Conservation (phyloP, 305 asterid species). For the Fraxinus floribunda region DNA sequence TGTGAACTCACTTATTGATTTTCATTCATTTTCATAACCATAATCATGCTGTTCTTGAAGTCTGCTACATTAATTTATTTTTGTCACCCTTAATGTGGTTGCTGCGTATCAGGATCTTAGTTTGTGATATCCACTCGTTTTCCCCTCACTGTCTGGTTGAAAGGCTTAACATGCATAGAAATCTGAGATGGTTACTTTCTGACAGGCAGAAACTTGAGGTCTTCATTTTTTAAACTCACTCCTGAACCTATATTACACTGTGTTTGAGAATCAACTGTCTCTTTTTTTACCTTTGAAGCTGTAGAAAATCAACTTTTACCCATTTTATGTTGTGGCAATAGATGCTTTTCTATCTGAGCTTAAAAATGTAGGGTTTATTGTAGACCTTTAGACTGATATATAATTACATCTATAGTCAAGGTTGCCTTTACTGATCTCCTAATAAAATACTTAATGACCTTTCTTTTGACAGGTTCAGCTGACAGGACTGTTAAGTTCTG, state of each 20-base stretch:
- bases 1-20: background rate
- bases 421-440: constrained; percentile 13
- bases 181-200: background rate
- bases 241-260: background rate
- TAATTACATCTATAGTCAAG: constrained; percentile 4
- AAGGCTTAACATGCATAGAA: background rate
- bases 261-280: background rate
- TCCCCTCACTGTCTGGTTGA: background rate
- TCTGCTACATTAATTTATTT: background rate
- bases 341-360: constrained; percentile 16
- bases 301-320: background rate
- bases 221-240: constrained; percentile 1
- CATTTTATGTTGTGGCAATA: constrained; percentile 13
- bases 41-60: background rate
- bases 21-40: background rate
- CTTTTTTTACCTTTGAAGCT: background rate
- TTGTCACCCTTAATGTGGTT: background rate
- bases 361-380: background rate
- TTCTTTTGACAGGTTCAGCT: constrained; percentile 73
- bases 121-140: background rate
- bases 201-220: constrained; percentile 8
- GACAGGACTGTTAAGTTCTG: constrained; percentile 95
- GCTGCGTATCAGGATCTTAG: background rate
- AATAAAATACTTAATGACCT: constrained; percentile 22
- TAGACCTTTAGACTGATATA: background rate